These are phyloP conservation scores for Sarocladium oryzae DNA, from an alignment of 2,329 filamentous ascomycete genomes.

Conservation along the genomic window DNA sequence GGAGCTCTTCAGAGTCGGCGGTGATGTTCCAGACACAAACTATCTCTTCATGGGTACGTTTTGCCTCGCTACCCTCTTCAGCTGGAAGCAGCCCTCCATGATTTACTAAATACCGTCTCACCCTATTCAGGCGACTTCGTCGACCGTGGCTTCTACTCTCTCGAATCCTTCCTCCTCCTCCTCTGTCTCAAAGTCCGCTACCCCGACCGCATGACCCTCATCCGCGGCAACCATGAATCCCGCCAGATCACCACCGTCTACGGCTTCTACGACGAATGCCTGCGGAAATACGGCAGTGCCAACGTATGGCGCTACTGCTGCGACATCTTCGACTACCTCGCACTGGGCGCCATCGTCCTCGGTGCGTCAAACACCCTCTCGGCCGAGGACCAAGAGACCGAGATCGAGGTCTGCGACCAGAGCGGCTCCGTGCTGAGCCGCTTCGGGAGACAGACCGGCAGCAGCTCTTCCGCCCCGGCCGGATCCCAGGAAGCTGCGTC, in stretches of 20 bases:
- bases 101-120: too few relatives aligned
- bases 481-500: constrained; percentile 16
- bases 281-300: constrained; percentile 97
- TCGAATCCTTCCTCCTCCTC: constrained; percentile 94
- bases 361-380: constrained; percentile 67
- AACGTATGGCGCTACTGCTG: constrained; percentile 99
- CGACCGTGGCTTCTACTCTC: constrained; percentile 96
- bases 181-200: constrained; percentile 98
- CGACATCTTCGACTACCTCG: constrained; percentile 97
- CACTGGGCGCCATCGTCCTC: constrained; percentile 88
- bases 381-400: constrained; percentile 64
- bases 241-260: constrained; percentile 99
- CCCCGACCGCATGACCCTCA: constrained; percentile 94
- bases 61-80: too few relatives aligned
- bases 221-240: constrained; percentile 98
- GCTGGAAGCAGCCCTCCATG: too few relatives aligned
- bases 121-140: constrained; percentile 93
- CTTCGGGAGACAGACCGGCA: constrained; percentile 48
- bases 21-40: constrained; percentile 96
- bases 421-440: constrained; percentile 71
- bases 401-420: constrained; percentile 89
- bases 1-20: constrained; percentile 99
- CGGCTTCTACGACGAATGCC: constrained; percentile 98
- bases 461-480: constrained; percentile 14
- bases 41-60: constrained; percentile 98